Evolutionary conservation across 106 monocot species (phyloP).

Genomic region (Apostasia shenzhenica): DNA sequence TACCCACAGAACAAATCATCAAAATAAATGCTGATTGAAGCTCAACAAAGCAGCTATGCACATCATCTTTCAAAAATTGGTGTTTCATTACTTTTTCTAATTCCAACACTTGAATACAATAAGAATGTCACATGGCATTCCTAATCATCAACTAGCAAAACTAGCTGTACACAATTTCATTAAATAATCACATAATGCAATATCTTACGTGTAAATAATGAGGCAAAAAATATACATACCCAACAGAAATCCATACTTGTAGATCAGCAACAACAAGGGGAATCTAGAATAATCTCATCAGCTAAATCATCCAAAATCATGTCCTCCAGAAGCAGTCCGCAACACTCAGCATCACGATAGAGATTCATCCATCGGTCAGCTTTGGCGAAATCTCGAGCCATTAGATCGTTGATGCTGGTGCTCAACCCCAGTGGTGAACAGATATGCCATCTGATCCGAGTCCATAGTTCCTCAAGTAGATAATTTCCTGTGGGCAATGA

Average conservation of each 20-base stretch:
- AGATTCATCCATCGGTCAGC: constrained; percentile 69
- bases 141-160: no score
- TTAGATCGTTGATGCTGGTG: constrained; percentile 11
- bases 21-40: no score
- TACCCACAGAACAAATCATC: no score
- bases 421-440: constrained; percentile 10
- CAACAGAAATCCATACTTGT: not conserved
- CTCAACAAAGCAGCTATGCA: no score
- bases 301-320: constrained; percentile 60
- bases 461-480: constrained; percentile 67
- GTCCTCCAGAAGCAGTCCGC: constrained; percentile 38
- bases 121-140: no score
- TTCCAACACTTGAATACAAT: no score
- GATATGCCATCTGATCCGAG: constrained; percentile 30
- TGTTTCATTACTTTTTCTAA: no score
- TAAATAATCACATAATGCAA: no score
- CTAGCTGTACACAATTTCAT: no score
- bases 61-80: no score
- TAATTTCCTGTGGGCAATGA: constrained; percentile 30
- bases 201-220: no score
- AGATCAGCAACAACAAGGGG: constrained; percentile 3
- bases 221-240: no score
- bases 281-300: constrained; percentile 28
- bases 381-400: constrained; percentile 28
- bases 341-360: constrained; percentile 28